These are phyloP conservation scores for Styphnolobium japonicum DNA, from an alignment of 306 rosid genomes.

Conservation along the genomic window DNA sequence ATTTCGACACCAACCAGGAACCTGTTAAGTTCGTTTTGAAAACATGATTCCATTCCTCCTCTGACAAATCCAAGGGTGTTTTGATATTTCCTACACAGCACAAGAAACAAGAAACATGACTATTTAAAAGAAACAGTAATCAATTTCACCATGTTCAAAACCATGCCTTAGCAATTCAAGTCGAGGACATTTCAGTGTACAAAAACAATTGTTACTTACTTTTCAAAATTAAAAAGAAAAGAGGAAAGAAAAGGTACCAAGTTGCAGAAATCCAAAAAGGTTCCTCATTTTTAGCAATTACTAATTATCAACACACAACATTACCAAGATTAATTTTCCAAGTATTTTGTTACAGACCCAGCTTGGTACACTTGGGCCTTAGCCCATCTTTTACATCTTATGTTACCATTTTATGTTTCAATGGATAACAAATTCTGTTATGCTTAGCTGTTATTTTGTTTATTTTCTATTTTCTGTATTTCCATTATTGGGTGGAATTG, in stretches of 20 bases:
- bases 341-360: no score
- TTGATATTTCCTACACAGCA: slow-evolving; percentile 53
- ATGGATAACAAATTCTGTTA: no score
- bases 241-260: no score
- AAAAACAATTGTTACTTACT: neutral
- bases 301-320: neutral
- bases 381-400: no score
- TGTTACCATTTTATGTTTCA: no score
- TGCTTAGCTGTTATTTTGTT: no score
- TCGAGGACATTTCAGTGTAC: no score
- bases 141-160: neutral
- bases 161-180: no score
- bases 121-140: neutral
- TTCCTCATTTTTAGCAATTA: neutral
- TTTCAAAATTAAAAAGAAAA: neutral
- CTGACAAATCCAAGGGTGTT: slow-evolving; percentile 51
- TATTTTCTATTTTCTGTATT: no score
- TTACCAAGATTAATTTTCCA: neutral
- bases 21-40: slow-evolving; percentile 64
- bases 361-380: no score
- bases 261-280: neutral
- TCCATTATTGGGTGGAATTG: no score
- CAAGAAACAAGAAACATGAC: neutral
- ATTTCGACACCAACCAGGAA: slow-evolving; percentile 73
- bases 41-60: slow-evolving; percentile 67